Evolutionary conservation across 2,329 filamentous ascomycete species (phyloP).

Genomic region (Fusarium agapanthi): DNA sequence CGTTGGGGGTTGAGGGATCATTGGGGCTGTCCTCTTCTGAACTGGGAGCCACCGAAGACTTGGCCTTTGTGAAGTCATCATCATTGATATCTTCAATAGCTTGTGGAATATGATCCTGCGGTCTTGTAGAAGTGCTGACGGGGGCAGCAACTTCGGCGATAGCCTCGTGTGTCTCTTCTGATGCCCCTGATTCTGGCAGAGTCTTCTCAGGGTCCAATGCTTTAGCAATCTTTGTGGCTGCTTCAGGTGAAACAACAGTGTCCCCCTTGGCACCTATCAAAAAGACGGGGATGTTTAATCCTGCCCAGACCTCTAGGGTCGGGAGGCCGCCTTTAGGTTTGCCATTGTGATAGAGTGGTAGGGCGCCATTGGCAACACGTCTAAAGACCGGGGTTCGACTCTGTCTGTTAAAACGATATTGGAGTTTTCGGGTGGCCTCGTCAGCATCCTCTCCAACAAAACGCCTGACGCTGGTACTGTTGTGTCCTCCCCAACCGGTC

Average conservation of each 20-base stretch:
- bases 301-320: constrained; percentile 75
- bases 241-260: constrained; percentile 74
- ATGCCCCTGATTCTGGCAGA: constrained; percentile 22
- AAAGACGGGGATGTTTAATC: constrained; percentile 76
- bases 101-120: constrained; percentile 46
- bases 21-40: constrained; percentile 51
- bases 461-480: constrained; percentile 80
- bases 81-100: constrained; percentile 47
- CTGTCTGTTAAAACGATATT: constrained; percentile 81
- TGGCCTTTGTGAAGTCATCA: constrained; percentile 38
- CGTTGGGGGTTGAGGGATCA: constrained; percentile 58
- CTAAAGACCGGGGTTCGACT: constrained; percentile 85
- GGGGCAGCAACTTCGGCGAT: constrained; percentile 60
- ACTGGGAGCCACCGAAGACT: constrained; percentile 27
- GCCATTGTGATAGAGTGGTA: constrained; percentile 67
- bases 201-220: constrained; percentile 45
- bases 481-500: constrained; percentile 80
- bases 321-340: constrained; percentile 71
- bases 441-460: constrained; percentile 77
- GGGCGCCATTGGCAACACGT: constrained; percentile 77
- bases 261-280: constrained; percentile 83
- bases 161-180: constrained; percentile 41
- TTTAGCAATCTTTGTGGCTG: constrained; percentile 72
- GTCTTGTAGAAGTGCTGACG: constrained; percentile 49
- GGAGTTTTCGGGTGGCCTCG: constrained; percentile 70